Percentiles rank a stretch among this genome's conserved stretches.
phyloP scores from a whole-genome alignment of 2,329 filamentous ascomycete genomes.

The Ceratocystis huliohia region DNA sequence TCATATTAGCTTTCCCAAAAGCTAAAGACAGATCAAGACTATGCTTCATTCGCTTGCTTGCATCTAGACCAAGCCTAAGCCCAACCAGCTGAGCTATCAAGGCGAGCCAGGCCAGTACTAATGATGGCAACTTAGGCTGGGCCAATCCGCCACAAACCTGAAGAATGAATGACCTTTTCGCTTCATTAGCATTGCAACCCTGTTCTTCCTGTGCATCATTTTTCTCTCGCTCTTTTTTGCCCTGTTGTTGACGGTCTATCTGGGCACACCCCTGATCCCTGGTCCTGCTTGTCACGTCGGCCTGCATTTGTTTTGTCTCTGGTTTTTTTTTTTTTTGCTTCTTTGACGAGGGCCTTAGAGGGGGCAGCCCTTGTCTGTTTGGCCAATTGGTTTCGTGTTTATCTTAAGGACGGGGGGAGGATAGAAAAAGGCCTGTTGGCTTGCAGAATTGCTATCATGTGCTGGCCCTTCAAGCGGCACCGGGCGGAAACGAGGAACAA shows the following conservation, averaged over 20 bases:
- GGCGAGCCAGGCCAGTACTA: not conserved
- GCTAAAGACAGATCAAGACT: not conserved
- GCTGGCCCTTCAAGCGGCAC: too few species aligned
- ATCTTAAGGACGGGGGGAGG: not conserved
- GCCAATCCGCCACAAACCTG: not conserved
- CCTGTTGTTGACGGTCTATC: not conserved
- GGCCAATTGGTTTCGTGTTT: constrained; percentile 4
- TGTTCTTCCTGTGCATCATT: not conserved
- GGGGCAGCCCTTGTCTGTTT: not conserved
- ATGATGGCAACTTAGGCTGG: not conserved
- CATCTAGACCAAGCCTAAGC: constrained; percentile 1
- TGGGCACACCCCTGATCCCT: not conserved
- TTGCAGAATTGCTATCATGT: not conserved
- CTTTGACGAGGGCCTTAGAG: not conserved
- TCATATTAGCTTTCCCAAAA: not conserved
- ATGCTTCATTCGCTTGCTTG: constrained; percentile 1
- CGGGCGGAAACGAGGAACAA: too few species aligned
- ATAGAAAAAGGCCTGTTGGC: not conserved
- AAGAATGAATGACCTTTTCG: not conserved
- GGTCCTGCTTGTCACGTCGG: not conserved
- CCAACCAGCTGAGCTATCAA: not conserved
- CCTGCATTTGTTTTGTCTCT: constrained; percentile 5
- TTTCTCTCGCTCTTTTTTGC: not conserved
- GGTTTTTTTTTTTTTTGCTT: not conserved
- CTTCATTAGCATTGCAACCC: not conserved